Base-by-base conservation (phyloP, 495 filamentous ascomycete species). In the Aspergillus mulundensis region DNA sequence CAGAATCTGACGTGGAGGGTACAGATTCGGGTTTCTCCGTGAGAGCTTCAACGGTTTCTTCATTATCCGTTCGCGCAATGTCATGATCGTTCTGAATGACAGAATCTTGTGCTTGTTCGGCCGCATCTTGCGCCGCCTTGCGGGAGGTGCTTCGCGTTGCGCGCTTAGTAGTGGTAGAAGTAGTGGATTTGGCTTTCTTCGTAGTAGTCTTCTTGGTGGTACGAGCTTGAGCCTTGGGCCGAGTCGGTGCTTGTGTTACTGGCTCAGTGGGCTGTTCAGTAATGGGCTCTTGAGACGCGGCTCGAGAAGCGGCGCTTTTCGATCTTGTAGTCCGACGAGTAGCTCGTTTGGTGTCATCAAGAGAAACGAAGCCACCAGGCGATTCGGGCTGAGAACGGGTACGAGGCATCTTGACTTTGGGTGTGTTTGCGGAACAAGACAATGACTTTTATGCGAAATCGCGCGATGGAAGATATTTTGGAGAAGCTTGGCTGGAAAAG, bases 311-410 rank as follows among this genome's bases (percentile, higher is more conserved):
- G 0, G 48, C 48, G 45, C 63, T 63, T 11, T 56, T 61, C 14
- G 56, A 59, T 38, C 64, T 50, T 2, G 63, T 57, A 14, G 56
- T 58, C 18, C 55, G 61, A 53, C 64, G 61, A 56, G 58, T 21
- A 42, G 55, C 20, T 12, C 30, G 16, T 30, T 54, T 16, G n/a
- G 16, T 15, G 46, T 55, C 4, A 16, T 66, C 64, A 30, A 66
- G 64, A 20, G 64, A 61, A 1, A 63, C 12, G 21, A 63, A 56
- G 58, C 59, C 57, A 42, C 64, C 61, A 59, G 64, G 64, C 40
- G 64, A 66, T 15, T 36, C 34, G 42, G 58, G 58, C 47, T 66
- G 64, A 15, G 64, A 66, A 49, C 64, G 64, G 42, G 64, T 66
- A 25, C 61, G n/a, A n/a, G n/a, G 64, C 64, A 66, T 66, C 34